Evolutionary conservation across 2,329 filamentous ascomycete species (phyloP).

Genomic region (Alternaria brassicae): DNA sequence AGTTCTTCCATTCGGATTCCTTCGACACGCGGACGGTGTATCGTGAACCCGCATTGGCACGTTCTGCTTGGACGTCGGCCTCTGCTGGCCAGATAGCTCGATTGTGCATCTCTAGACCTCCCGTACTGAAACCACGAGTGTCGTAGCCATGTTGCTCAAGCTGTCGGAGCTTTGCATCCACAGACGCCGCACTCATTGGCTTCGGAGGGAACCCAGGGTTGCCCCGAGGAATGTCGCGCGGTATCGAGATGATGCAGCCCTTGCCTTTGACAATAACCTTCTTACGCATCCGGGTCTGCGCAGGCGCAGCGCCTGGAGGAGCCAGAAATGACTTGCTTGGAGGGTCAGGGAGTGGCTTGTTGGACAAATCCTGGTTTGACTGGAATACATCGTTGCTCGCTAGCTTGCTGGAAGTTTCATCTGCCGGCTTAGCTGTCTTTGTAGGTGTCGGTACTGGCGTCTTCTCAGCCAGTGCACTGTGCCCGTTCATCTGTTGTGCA

Average conservation of each 20-base stretch:
- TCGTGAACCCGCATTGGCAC: constrained; percentile 53
- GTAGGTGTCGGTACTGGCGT: constrained; percentile 27
- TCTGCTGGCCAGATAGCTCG: constrained; percentile 71
- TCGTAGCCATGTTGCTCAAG: constrained; percentile 76
- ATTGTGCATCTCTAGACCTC: constrained; percentile 61
- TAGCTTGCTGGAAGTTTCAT: constrained; percentile 29
- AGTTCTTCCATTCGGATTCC: constrained; percentile 75
- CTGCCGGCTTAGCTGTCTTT: constrained; percentile 27
- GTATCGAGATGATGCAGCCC: constrained; percentile 55
- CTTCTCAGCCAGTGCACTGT: constrained; percentile 25
- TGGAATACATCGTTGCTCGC: constrained; percentile 9
- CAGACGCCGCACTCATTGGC: constrained; percentile 60
- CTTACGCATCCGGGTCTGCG: constrained; percentile 52
- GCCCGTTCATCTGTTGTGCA: constrained; percentile 21
- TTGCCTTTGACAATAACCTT: constrained; percentile 56
- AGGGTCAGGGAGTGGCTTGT: constrained; percentile 11
- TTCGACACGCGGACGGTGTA: constrained; percentile 74
- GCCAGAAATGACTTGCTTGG: constrained; percentile 24
- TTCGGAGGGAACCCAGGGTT: constrained; percentile 51
- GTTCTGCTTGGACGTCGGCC: constrained; percentile 65
- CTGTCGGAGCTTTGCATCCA: constrained; percentile 66
- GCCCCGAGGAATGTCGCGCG: constrained; percentile 51
- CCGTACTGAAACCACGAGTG: constrained; percentile 68
- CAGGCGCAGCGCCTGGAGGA: constrained; percentile 25
- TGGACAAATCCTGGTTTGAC: constrained; percentile 1